Percentiles rank a stretch among this genome's conserved stretches.
phyloP scores from a whole-genome alignment of 108 stramenopile species.

The Pseudonitzschia multiseries region DNA sequence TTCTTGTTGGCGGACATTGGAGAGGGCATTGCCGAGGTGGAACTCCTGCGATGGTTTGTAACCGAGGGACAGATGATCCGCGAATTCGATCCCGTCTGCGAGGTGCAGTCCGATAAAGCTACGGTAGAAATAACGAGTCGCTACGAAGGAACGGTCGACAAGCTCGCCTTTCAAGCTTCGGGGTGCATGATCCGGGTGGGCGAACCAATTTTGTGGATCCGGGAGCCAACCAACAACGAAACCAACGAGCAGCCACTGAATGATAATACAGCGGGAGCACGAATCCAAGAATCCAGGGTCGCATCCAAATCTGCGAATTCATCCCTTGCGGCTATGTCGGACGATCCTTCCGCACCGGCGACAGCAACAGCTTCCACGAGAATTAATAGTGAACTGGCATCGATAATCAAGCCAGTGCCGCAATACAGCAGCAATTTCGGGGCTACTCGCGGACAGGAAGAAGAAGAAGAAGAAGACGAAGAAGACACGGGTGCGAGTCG shows the following conservation, averaged over 20 bases:
- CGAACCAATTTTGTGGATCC: constrained; percentile 53
- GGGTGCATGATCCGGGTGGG: constrained; percentile 93
- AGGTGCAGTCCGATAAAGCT: constrained; percentile 98
- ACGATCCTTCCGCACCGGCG: too few species aligned
- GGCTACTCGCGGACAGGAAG: too few species aligned
- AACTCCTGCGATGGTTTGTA: constrained; percentile 95
- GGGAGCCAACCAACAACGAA: neutral
- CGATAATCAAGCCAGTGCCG: too few species aligned
- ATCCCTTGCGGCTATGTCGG: too few species aligned
- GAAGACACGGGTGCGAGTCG: neutral
- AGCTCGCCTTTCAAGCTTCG: constrained; percentile 59
- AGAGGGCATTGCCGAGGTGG: constrained; percentile 98
- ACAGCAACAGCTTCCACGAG: too few species aligned
- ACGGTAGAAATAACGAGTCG: constrained; percentile 96
- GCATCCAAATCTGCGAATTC: too few species aligned
- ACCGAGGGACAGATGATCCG: constrained; percentile 75
- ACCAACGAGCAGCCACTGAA: neutral
- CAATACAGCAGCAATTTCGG: too few species aligned
- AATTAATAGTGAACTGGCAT: too few species aligned
- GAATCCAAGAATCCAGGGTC: too few species aligned
- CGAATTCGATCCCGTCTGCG: constrained; percentile 95
- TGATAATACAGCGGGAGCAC: neutral
- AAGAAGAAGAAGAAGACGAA: too few species aligned
- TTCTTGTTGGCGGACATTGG: constrained; percentile 96
- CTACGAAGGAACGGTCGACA: constrained; percentile 85